Base-by-base conservation (phyloP, 441 rosid genomes). In the Sinapis alba region DNA sequence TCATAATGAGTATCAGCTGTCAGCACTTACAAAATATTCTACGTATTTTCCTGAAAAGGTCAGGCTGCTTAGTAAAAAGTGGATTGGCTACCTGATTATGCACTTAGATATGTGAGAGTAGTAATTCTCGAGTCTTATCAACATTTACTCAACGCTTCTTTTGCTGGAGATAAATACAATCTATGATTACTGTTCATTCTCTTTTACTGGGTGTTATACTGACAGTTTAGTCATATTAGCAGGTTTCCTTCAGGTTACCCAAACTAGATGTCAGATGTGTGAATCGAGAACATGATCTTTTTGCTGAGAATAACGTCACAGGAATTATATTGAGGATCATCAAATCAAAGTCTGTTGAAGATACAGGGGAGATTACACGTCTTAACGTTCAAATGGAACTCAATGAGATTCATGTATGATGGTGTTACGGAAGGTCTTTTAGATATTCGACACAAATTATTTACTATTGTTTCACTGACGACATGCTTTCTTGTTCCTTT, bases 381-480 rank as follows among this genome's bases (percentile, higher is more conserved):
- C 84, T 95, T 77, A 98, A 93, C 75, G 73, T 93, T 83, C 95
- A 88, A 69, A 64, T 93, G 85, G 99, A 95, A 79, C 83, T 91
- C 75, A 88, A 91, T 81, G 98, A 94, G 87, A 92, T 96, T 83
- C 96, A 96, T 88, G 99, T 94, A 92, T 75, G 84, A 32, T 57
- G 54, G 43, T 69, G 65, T 77, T 21, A 26, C 41, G 12, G 47
- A 11, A 13, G 16, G 0, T 41, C 13, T 41, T 41, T 13, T 36
- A 36, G 47, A 41, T 41, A 41, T 41, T 41, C 47, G 43, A 36
- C n/a, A 34, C 41, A 41, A 41, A 41, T 41, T 13, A 41, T 41
- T 41, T 70, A 71, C 77, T 24, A 64, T 2, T 43, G 36, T 34
- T 67, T 79, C 77, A 78, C 78, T 61, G 18, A 76, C 10, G 43